Percentiles rank a stretch among this genome's conserved stretches.
phyloP scores from a whole-genome alignment of 768 basidiomycete genomes.

The Solioccasus polychromus region DNA sequence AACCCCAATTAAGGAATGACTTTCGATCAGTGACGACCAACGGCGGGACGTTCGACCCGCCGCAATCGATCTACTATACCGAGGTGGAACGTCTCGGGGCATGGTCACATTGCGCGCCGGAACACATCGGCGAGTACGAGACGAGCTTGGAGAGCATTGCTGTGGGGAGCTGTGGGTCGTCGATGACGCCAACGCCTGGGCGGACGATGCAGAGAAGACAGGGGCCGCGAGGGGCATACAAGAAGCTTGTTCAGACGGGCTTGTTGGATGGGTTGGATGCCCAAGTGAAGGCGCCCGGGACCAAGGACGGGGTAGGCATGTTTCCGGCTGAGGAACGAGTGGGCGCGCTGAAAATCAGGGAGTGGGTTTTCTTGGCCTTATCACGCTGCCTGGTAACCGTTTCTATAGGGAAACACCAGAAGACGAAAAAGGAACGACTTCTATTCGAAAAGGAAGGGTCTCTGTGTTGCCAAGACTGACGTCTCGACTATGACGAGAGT shows the following conservation, averaged over 20 bases:
- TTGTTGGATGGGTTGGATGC: constrained; percentile 54
- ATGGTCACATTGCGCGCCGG: constrained; percentile 67
- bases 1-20: constrained; percentile 57
- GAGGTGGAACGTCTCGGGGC: constrained; percentile 71
- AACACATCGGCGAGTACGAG: constrained; percentile 78
- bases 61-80: constrained; percentile 66
- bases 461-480: constrained; percentile 70
- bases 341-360: constrained; percentile 73
- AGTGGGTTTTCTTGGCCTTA: constrained; percentile 33
- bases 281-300: constrained; percentile 72
- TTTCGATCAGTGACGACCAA: constrained; percentile 70
- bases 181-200: constrained; percentile 36
- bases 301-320: constrained; percentile 69
- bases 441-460: constrained; percentile 77
- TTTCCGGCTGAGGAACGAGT: constrained; percentile 71
- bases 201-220: constrained; percentile 30
- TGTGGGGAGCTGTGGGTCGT: constrained; percentile 46
- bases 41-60: constrained; percentile 74
- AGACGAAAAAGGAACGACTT: constrained; percentile 77
- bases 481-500: constrained; percentile 73
- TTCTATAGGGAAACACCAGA: constrained; percentile 60
- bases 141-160: constrained; percentile 49
- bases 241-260: constrained; percentile 42
- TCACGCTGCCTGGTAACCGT: background rate
- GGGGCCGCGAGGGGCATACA: constrained; percentile 53